Percentiles rank a stretch among this genome's conserved stretches.
These are phyloP conservation scores for Trypanosoma brucei DNA, from an alignment of 208 protist genomes.

Conservation along the genomic window DNA sequence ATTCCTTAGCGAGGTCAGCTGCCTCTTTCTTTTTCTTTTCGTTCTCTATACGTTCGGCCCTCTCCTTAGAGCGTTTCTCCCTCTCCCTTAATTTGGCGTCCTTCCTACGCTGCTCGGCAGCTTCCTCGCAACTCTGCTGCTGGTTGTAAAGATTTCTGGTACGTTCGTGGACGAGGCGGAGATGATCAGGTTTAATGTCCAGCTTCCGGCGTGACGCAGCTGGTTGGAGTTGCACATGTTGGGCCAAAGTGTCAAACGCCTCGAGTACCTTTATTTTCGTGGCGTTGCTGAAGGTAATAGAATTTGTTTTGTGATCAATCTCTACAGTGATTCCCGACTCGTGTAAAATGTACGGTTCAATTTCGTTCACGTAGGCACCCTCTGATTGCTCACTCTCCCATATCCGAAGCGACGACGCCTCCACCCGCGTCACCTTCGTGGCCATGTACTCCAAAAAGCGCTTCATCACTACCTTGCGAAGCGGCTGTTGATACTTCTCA, in stretches of 20 bases:
- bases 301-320: conserved; percentile 63
- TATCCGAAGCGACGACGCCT: conserved; percentile 37
- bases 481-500: conserved; percentile 25
- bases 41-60: conserved; percentile 34
- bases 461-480: conserved; percentile 51
- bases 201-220: conserved; percentile 9
- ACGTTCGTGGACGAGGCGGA: conserved; percentile 34
- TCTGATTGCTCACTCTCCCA: conserved; percentile 27
- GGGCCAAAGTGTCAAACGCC: conserved; percentile 45
- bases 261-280: conserved; percentile 54
- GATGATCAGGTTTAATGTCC: conserved; percentile 26
- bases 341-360: conserved; percentile 62
- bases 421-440: conserved; percentile 34
- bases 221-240: conserved; percentile 25
- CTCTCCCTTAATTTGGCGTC: conserved; percentile 35
- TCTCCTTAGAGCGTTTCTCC: conserved; percentile 23
- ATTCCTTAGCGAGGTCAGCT: conserved; percentile 29
- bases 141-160: conserved; percentile 36
- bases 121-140: conserved; percentile 37
- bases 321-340: conserved; percentile 54
- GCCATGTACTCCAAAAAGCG: conserved; percentile 55
- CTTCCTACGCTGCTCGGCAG: conserved; percentile 26
- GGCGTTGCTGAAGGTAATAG: conserved; percentile 58
- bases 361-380: conserved; percentile 47
- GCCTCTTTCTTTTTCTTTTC: conserved; percentile 54